Percentiles rank a stretch among this genome's conserved stretches.
Evolutionary conservation across 2,329 filamentous ascomycete species (phyloP).

Genomic region (Curvularia sp.): DNA sequence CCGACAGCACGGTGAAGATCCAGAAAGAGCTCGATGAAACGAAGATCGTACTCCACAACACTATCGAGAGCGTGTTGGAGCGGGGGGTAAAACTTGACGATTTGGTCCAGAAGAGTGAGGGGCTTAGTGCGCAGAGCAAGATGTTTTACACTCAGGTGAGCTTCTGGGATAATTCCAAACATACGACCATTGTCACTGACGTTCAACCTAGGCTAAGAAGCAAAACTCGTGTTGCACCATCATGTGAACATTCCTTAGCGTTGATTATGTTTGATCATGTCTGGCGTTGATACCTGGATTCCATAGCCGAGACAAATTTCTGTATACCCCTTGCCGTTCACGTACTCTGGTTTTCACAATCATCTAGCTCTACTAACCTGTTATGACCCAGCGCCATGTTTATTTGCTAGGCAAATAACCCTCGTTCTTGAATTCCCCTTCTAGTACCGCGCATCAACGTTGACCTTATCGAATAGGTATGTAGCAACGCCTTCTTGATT

Average conservation of each 20-base stretch:
- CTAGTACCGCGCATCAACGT: too few relatives aligned
- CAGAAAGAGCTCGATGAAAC: constrained; percentile 97
- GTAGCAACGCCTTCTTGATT: too few relatives aligned
- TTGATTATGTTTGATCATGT: constrained; percentile 6
- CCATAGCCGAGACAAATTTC: constrained; percentile 11
- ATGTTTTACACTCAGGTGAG: constrained; percentile 88
- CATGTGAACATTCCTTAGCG: constrained; percentile 52
- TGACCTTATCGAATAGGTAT: too few relatives aligned
- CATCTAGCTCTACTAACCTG: neutral
- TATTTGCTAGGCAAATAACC: too few relatives aligned
- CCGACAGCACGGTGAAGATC: constrained; percentile 93
- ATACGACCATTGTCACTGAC: neutral
- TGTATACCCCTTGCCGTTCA: constrained; percentile 2
- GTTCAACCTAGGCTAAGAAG: constrained; percentile 60
- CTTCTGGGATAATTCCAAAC: constrained; percentile 15
- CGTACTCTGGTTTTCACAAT: neutral
- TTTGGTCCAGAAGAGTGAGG: constrained; percentile 91
- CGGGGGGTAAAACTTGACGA: constrained; percentile 96
- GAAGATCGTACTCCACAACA: constrained; percentile 96
- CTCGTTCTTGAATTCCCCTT: too few relatives aligned
- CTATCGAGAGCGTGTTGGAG: constrained; percentile 86
- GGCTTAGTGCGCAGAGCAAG: constrained; percentile 89
- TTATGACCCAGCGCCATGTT: too few relatives aligned
- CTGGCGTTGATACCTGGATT: constrained; percentile 8
- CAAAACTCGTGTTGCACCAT: constrained; percentile 67